Evolutionary conservation across 2,329 filamentous ascomycete species (phyloP).

Genomic region (Daldinia sp.): DNA sequence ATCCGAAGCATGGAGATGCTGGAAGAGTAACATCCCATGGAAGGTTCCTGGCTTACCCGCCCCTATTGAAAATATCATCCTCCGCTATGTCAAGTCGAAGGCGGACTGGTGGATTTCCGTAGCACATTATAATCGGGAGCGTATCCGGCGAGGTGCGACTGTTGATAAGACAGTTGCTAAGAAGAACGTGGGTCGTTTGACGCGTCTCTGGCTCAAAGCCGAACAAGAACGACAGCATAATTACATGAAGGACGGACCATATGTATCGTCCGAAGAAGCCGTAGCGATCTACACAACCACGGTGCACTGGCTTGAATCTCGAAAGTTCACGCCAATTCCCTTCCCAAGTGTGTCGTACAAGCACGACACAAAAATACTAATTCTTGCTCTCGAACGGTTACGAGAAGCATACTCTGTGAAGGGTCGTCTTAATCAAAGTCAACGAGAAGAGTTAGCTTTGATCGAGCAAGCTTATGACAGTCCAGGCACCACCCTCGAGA

Average conservation of each 20-base stretch:
- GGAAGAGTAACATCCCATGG: conserved; percentile 99
- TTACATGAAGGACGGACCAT: conserved; percentile 99
- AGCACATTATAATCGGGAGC: conserved; percentile 97
- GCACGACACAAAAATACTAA: conserved; percentile 98
- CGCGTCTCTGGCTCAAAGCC: conserved; percentile 95
- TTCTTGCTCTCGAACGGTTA: conserved; percentile 90
- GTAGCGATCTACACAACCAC: conserved; percentile 99
- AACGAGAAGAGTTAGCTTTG: conserved; percentile 93
- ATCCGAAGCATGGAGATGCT: conserved; percentile 98
- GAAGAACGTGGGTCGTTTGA: conserved; percentile 96
- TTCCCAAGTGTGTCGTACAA: conserved; percentile 99
- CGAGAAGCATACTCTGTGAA: conserved; percentile 98
- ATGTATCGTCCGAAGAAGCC: conserved; percentile 97
- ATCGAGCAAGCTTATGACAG: conserved; percentile 99
- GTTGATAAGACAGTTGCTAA: conserved; percentile 99
- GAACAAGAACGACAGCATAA: conserved; percentile 99
- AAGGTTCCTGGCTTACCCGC: conserved; percentile 97
- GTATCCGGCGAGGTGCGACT: conserved; percentile 94
- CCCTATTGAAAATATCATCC: conserved; percentile 97
- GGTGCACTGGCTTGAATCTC: conserved; percentile 97
- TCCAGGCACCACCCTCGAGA: conserved; percentile 91
- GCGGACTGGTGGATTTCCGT: conserved; percentile 99
- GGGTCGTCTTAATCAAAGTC: conserved; percentile 94
- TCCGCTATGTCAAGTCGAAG: conserved; percentile 98
- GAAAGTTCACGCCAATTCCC: conserved; percentile 98